Conservation (phyloP, 1,139 yeast genomes). For the Lodderomyces theae region DNA sequence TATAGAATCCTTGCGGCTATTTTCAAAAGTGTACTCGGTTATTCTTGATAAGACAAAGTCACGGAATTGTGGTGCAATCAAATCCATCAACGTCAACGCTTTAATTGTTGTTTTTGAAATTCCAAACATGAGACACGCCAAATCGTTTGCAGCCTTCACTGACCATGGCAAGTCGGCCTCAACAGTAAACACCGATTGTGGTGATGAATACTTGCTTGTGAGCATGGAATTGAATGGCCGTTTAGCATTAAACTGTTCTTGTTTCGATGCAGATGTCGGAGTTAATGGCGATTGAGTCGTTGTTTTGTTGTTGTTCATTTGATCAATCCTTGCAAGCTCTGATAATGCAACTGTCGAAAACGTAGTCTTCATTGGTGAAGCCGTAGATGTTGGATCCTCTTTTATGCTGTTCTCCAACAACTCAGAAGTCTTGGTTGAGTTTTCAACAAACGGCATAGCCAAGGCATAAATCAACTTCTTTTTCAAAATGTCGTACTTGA, state of each 20-base stretch:
- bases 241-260: conserved; percentile 16
- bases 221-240: conserved; percentile 61
- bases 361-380: conserved; percentile 12
- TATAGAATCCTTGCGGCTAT: conserved; percentile 24
- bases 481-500: conserved; percentile 44
- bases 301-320: not conserved
- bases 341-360: conserved; percentile 21
- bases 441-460: conserved; percentile 73
- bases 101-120: conserved; percentile 64
- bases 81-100: conserved; percentile 66
- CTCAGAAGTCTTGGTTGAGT: conserved; percentile 44
- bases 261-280: conserved; percentile 1
- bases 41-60: conserved; percentile 61
- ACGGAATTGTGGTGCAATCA: conserved; percentile 72
- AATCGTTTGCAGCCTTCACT: conserved; percentile 81
- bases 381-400: conserved; percentile 13
- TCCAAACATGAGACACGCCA: conserved; percentile 87
- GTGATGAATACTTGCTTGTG: conserved; percentile 63
- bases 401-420: conserved; percentile 19
- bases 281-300: not conserved
- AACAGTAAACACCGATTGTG: conserved; percentile 84
- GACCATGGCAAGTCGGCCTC: conserved; percentile 74
- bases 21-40: conserved; percentile 24
- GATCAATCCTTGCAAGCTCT: not conserved
- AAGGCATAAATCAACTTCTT: conserved; percentile 60